Conservation (phyloP, 2,329 filamentous ascomycete genomes). For the Cercospora berteroae region DNA sequence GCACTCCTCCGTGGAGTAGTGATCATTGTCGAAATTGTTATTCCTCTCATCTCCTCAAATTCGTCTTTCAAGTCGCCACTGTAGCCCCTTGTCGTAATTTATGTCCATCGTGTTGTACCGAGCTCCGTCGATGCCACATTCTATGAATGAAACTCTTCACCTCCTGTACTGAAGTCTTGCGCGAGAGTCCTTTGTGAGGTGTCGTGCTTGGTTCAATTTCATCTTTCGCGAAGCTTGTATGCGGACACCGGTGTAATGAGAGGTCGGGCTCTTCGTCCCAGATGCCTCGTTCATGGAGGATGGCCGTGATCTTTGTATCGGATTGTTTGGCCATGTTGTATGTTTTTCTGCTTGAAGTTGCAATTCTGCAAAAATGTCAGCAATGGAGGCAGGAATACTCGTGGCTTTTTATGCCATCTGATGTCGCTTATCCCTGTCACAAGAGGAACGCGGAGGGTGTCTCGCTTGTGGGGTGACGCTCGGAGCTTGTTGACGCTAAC, state of each 20-base stretch:
- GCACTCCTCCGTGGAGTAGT: background rate
- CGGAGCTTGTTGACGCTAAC: background rate
- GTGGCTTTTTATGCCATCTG: background rate
- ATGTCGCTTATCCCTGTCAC: background rate
- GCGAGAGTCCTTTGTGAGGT: background rate
- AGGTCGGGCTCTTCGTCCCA: background rate
- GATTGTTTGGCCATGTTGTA: background rate
- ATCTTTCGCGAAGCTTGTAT: constrained; percentile 4
- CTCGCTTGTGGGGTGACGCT: background rate
- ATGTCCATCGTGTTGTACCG: background rate
- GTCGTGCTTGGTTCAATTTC: background rate
- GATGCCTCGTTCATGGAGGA: background rate
- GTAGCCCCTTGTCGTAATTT: background rate
- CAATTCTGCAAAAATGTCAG: background rate
- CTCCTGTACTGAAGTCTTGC: background rate
- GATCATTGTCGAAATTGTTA: background rate
- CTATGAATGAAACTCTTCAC: background rate
- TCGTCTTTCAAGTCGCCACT: background rate
- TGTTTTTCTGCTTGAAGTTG: background rate
- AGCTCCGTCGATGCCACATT: background rate
- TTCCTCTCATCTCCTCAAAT: background rate
- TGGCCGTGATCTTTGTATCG: background rate
- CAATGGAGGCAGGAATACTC: background rate
- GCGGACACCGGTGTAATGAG: background rate
- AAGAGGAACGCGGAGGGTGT: background rate